These are phyloP conservation scores for Alternaria panax DNA, from an alignment of 2,329 filamentous ascomycete species.

Conservation along the genomic window DNA sequence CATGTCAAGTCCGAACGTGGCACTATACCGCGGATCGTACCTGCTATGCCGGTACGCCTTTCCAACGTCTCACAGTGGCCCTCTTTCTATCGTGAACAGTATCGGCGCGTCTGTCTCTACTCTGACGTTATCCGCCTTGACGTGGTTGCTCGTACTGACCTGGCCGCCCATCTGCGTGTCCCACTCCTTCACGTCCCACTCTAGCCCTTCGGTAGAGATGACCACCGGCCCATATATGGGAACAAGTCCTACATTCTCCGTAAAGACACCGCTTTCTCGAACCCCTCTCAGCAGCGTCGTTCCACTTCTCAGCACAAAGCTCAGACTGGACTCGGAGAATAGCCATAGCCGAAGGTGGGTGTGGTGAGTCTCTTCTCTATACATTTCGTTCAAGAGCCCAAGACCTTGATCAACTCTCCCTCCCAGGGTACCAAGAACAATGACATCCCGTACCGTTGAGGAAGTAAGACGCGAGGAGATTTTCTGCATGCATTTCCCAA, in stretches of 20 bases:
- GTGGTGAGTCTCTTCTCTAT: conserved; percentile 56
- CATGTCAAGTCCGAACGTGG: background rate
- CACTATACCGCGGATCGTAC: background rate
- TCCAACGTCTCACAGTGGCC: conserved; percentile 3
- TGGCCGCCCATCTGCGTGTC: conserved; percentile 62
- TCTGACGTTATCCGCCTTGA: conserved; percentile 50
- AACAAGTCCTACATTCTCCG: conserved; percentile 83
- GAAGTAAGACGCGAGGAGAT: conserved; percentile 55
- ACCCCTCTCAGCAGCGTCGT: conserved; percentile 73
- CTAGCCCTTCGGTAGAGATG: conserved; percentile 81
- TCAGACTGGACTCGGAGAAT: conserved; percentile 80
- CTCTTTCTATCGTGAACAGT: conserved; percentile 57
- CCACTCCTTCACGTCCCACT: conserved; percentile 92
- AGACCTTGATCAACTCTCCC: conserved; percentile 93
- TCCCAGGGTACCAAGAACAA: conserved; percentile 83
- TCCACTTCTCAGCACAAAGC: conserved; percentile 77
- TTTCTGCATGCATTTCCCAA: conserved; percentile 77
- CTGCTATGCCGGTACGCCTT: background rate
- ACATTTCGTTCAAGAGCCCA: conserved; percentile 87
- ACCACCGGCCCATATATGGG: conserved; percentile 79
- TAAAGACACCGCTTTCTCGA: conserved; percentile 63
- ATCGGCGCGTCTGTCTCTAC: conserved; percentile 54
- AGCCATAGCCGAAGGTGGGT: conserved; percentile 70
- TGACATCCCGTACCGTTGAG: conserved; percentile 63
- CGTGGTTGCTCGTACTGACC: conserved; percentile 60